Conservation (phyloP, 306 rosid genomes). For the Sophora flavescens region DNA sequence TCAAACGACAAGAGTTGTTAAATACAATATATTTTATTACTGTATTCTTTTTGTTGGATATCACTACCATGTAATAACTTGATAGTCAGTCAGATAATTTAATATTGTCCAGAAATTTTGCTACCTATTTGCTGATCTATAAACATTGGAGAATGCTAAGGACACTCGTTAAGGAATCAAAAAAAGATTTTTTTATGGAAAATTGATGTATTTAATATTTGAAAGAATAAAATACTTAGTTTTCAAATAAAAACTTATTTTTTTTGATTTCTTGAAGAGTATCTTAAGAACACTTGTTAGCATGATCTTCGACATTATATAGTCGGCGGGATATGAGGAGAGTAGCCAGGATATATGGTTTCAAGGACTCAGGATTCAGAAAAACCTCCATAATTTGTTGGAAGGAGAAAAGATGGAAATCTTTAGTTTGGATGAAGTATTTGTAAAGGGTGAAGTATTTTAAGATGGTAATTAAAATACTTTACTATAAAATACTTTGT, state of each 20-base stretch:
- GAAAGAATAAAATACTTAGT: too few relatives aligned
- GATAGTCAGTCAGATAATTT: constrained; percentile 27
- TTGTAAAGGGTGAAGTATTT: too few relatives aligned
- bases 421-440: too few relatives aligned
- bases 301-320: too few relatives aligned
- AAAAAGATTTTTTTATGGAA: too few relatives aligned
- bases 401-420: neutral
- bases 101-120: constrained; percentile 30
- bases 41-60: constrained; percentile 24
- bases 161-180: too few relatives aligned
- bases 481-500: too few relatives aligned
- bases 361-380: neutral
- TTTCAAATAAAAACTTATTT: too few relatives aligned
- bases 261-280: too few relatives aligned
- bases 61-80: constrained; percentile 44
- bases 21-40: constrained; percentile 35
- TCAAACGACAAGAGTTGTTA: constrained; percentile 34
- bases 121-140: constrained; percentile 13
- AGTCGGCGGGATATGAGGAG: neutral
- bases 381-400: neutral
- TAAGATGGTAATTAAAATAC: too few relatives aligned
- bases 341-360: neutral
- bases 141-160: neutral
- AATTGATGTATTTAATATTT: too few relatives aligned
- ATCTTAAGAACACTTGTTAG: too few relatives aligned